phyloP scores from a whole-genome alignment of 75 land plant species.

The Cupressus sempervirens region DNA sequence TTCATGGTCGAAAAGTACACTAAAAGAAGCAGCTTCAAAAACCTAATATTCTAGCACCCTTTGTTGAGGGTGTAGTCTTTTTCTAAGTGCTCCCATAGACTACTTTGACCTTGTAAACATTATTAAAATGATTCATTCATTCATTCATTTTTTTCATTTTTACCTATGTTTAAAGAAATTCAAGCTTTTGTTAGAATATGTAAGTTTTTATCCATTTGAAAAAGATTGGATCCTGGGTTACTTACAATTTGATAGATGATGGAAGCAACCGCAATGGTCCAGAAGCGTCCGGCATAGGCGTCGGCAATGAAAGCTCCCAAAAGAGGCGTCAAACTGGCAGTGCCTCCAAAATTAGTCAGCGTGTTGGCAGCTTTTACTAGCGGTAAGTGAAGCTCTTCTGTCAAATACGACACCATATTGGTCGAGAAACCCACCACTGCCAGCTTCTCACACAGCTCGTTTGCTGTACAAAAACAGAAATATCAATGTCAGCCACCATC shows the following conservation, averaged over 20 bases:
- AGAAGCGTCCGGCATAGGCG: conserved; percentile 72
- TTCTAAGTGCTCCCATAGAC: too few species aligned
- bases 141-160: too few species aligned
- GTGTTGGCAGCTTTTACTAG: conserved; percentile 65
- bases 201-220: background rate
- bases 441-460: conserved; percentile 75
- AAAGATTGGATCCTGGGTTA: background rate
- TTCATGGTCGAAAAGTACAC: too few species aligned
- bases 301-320: conserved; percentile 87
- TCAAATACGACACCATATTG: conserved; percentile 73
- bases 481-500: background rate
- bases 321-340: conserved; percentile 68
- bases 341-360: conserved; percentile 74
- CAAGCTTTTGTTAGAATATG: too few species aligned
- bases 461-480: conserved; percentile 35
- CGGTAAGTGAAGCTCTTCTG: conserved; percentile 54
- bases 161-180: too few species aligned
- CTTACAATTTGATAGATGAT: conserved; percentile 63
- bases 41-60: too few species aligned
- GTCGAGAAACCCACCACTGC: conserved; percentile 77
- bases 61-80: too few species aligned
- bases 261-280: conserved; percentile 62
- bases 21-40: too few species aligned
- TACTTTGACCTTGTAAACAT: too few species aligned
- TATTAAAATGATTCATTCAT: too few species aligned